These are phyloP conservation scores for Diatrype stigma DNA, from an alignment of 2,329 filamentous ascomycete genomes.

Conservation along the genomic window DNA sequence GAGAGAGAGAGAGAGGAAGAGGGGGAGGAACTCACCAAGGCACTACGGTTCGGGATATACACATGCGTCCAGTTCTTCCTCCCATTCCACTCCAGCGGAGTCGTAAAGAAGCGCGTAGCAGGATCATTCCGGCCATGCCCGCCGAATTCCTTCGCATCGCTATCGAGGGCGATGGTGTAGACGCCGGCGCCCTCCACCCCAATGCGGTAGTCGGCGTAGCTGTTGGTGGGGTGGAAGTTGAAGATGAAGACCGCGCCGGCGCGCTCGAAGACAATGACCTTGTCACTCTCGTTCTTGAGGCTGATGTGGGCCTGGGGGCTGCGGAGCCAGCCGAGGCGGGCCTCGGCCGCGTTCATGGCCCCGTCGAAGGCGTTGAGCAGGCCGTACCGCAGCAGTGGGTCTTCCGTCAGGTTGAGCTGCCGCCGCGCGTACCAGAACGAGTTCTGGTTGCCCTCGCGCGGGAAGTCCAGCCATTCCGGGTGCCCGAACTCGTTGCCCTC, in stretches of 20 bases:
- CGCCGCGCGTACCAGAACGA: conserved; percentile 93
- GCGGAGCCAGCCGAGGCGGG: conserved; percentile 88
- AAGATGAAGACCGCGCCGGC: conserved; percentile 89
- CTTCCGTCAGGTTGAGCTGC: conserved; percentile 89
- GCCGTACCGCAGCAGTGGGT: conserved; percentile 77
- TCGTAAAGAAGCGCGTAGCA: conserved; percentile 87
- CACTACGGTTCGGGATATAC: conserved; percentile 81
- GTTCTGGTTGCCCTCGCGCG: conserved; percentile 85
- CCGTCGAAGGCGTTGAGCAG: conserved; percentile 93
- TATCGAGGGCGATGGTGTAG: conserved; percentile 81
- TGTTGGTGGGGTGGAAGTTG: conserved; percentile 85
- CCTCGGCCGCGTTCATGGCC: conserved; percentile 83
- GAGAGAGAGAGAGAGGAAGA: not conserved
- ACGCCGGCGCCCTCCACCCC: conserved; percentile 81
- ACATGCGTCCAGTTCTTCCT: conserved; percentile 88
- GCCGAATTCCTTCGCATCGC: conserved; percentile 72
- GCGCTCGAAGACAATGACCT: conserved; percentile 92
- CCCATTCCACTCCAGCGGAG: conserved; percentile 83
- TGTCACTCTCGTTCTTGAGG: conserved; percentile 89
- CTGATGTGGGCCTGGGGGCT: conserved; percentile 84
- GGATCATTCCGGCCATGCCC: conserved; percentile 75
- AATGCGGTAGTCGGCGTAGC: conserved; percentile 88
- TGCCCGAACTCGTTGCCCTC: conserved; percentile 99
- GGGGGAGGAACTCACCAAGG: conserved; percentile 58
- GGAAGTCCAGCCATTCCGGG: conserved; percentile 98